Percentiles rank a stretch among this genome's conserved stretches.
These are phyloP conservation scores for Miscanthus lutarioriparius DNA, from an alignment of 176 grass and related monocot genomes.

Conservation along the genomic window DNA sequence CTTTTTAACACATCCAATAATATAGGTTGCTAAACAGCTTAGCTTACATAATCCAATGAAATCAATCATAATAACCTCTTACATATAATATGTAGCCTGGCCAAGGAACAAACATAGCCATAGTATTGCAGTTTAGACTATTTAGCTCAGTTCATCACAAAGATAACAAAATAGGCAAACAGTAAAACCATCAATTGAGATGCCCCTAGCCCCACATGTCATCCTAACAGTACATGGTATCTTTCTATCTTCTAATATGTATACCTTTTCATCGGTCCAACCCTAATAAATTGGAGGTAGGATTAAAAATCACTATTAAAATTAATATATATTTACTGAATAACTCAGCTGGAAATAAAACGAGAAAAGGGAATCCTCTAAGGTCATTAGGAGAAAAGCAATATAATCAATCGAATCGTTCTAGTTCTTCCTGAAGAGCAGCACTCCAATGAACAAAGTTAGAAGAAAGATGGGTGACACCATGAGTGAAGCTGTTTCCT, in stretches of 20 bases:
- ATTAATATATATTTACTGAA: not conserved
- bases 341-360: not conserved
- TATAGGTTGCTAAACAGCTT: not conserved
- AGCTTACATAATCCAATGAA: not conserved
- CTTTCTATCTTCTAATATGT: not conserved
- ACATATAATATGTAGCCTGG: too few species aligned
- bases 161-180: not conserved
- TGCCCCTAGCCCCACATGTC: not conserved
- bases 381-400: not conserved
- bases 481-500: conserved; percentile 20
- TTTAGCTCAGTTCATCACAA: not conserved
- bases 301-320: not conserved
- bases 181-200: not conserved
- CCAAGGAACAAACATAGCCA: not conserved
- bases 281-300: not conserved
- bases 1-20: not conserved
- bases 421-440: not conserved
- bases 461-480: not conserved
- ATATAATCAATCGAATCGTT: not conserved
- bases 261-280: not conserved
- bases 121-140: not conserved
- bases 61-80: too few species aligned
- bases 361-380: not conserved
- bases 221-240: not conserved
- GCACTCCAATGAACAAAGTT: not conserved